These are phyloP conservation scores for Venturiaceae sp. DNA, from an alignment of 2,329 filamentous ascomycete species.

Conservation along the genomic window DNA sequence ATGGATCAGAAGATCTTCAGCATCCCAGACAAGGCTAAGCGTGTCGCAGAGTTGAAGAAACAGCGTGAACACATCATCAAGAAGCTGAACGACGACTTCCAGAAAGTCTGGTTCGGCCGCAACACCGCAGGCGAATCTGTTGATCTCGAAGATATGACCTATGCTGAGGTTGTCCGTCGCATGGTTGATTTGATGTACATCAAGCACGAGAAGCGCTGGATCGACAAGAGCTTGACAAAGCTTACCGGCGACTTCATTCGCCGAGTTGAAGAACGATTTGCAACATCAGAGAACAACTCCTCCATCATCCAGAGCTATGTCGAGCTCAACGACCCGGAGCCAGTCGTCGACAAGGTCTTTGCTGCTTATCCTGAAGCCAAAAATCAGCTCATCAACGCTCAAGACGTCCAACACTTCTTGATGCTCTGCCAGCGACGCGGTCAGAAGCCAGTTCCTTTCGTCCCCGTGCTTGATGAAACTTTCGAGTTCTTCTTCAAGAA, in stretches of 20 bases:
- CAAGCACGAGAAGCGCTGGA: slow-evolving; percentile 34
- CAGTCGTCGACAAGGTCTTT: slow-evolving; percentile 68
- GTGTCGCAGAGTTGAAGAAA: slow-evolving; percentile 30
- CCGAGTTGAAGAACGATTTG: slow-evolving; percentile 94
- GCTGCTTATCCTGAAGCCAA: slow-evolving; percentile 78
- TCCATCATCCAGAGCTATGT: slow-evolving; percentile 85
- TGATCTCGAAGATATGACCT: slow-evolving; percentile 40
- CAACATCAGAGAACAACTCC: slow-evolving; percentile 55
- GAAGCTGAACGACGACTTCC: slow-evolving; percentile 37
- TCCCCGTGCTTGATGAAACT: slow-evolving; percentile 89
- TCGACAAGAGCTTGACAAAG: slow-evolving; percentile 59
- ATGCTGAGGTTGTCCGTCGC: slow-evolving; percentile 33
- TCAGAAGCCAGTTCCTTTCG: slow-evolving; percentile 95
- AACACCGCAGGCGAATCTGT: slow-evolving; percentile 32
- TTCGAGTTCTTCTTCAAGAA: slow-evolving; percentile 99
- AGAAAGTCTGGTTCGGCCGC: slow-evolving; percentile 39
- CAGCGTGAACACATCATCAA: slow-evolving; percentile 36
- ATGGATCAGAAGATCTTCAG: slow-evolving; percentile 99
- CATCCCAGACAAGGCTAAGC: slow-evolving; percentile 67
- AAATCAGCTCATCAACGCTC: slow-evolving; percentile 89
- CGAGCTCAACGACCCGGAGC: slow-evolving; percentile 75
- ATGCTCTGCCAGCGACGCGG: slow-evolving; percentile 82
- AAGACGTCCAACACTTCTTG: slow-evolving; percentile 96
- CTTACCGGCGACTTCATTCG: slow-evolving; percentile 94
- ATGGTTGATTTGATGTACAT: slow-evolving; percentile 38